These are phyloP conservation scores for Mallotus repandus DNA, from an alignment of 441 rosid genomes.

Conservation along the genomic window DNA sequence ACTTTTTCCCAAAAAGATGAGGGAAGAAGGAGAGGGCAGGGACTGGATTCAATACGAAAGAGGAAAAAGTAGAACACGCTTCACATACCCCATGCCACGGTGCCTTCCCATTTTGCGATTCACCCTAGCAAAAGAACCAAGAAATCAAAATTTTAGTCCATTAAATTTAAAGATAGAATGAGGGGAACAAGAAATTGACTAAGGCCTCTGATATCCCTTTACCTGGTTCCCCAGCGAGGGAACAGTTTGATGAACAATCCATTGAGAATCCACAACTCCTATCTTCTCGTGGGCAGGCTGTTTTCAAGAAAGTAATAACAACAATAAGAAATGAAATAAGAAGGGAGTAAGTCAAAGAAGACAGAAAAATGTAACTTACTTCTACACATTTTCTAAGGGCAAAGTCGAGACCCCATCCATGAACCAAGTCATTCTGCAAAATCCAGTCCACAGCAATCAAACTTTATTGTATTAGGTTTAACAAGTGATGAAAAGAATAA, in stretches of 20 bases:
- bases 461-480: not conserved
- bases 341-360: not conserved
- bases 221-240: constrained; percentile 97
- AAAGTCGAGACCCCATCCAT: constrained; percentile 99
- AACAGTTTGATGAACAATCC: constrained; percentile 92
- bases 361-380: constrained; percentile 36
- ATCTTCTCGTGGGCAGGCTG: constrained; percentile 99
- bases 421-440: constrained; percentile 93
- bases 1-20: too few relatives aligned
- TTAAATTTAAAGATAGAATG: not conserved
- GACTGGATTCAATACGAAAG: not conserved
- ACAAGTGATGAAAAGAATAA: constrained; percentile 5
- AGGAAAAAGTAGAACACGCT: not conserved
- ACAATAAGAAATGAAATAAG: not conserved
- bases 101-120: constrained; percentile 57
- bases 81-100: constrained; percentile 84
- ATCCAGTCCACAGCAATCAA: constrained; percentile 2
- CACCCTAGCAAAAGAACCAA: constrained; percentile 53
- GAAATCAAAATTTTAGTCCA: constrained; percentile 9
- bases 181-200: not conserved
- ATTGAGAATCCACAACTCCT: constrained; percentile 96
- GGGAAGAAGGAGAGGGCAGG: too few relatives aligned
- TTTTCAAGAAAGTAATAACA: constrained; percentile 19
- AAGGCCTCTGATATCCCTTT: constrained; percentile 19
- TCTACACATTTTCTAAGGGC: constrained; percentile 91